phyloP scores from a whole-genome alignment of 2,329 filamentous ascomycete species.

The Cladobotryum protrusum region DNA sequence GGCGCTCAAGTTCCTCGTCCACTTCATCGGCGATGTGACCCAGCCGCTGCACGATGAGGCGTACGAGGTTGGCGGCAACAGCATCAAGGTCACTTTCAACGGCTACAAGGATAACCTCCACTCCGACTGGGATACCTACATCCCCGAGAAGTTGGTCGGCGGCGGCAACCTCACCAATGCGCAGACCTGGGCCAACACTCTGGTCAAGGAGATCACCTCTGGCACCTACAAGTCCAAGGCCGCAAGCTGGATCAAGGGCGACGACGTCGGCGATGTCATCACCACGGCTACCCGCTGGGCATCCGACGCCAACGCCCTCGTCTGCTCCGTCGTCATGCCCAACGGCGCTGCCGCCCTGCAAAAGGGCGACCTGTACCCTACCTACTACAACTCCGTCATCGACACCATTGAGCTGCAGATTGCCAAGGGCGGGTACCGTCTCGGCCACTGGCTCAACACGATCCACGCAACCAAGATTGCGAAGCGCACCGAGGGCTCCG shows the following conservation, averaged over 20 bases:
- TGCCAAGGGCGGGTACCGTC: slow-evolving; percentile 37
- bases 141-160: slow-evolving; percentile 41
- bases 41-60: slow-evolving; percentile 50
- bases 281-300: slow-evolving; percentile 34
- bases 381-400: slow-evolving; percentile 33
- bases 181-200: slow-evolving; percentile 31
- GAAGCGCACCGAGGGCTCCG: slow-evolving; percentile 14
- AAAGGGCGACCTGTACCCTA: slow-evolving; percentile 32
- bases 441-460: slow-evolving; percentile 26
- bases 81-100: slow-evolving; percentile 47
- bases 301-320: slow-evolving; percentile 34
- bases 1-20: slow-evolving; percentile 25
- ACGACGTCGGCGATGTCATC: slow-evolving; percentile 26
- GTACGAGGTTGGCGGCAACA: slow-evolving; percentile 45
- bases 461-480: slow-evolving; percentile 16
- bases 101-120: slow-evolving; percentile 51
- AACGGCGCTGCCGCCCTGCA: slow-evolving; percentile 33
- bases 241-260: slow-evolving; percentile 29
- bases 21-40: slow-evolving; percentile 52
- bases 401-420: slow-evolving; percentile 38
- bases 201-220: slow-evolving; percentile 30
- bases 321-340: slow-evolving; percentile 38
- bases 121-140: slow-evolving; percentile 54
- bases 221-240: slow-evolving; percentile 31
- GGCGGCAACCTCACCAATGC: slow-evolving; percentile 30